Evolutionary conservation across 2,329 filamentous ascomycete genomes (phyloP), one percentile per base, ranked within the genome.

Genomic region (Colletotrichum higginsianum): DNA sequence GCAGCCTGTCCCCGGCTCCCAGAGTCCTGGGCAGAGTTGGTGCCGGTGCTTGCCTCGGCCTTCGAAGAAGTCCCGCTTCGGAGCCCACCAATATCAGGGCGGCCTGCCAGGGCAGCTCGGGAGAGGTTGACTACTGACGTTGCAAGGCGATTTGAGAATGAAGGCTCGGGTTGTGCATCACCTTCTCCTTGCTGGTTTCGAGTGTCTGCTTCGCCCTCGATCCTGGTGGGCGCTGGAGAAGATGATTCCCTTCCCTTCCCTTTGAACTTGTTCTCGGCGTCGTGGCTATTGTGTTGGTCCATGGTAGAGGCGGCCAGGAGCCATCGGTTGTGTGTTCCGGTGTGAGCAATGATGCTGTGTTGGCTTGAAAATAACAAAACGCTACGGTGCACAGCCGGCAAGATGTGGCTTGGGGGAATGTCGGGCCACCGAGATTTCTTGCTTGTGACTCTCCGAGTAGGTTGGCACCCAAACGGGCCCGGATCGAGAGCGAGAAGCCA

Each of bases 121-220:
- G 69, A 72, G 30, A 72, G 69, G 30, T 21, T 62, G 38, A 53
- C 23, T 21, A 65, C 60, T 42, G 69, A 72, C 16, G 60, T 57
- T 16, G 42, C 40, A 16, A 72, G 55, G 16, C 69, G 69, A 16
- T 38, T 49, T 21, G 53, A 23, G 21, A 72, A 49, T 13, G 69
- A 68, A 23, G 16, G 13, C 30, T 49, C 49, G 16, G 13, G 23
- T 18, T 18, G 56, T n/a, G 52, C 38, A 61, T 40, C 15, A 6
- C 35, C n/a, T 46, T 52, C 53, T 42, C 23, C 18, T 42, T 66
- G 66, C 9, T 52, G 23, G 16, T 9, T 35, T 55, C 21, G 63
- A 23, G 18, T 21, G 38, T 46, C 46, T 21, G 1, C 38, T 23
- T 44, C 35, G 18, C 30, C n/a, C 16, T 70, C 46, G 21, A 26